Evolutionary conservation across 2,329 filamentous ascomycete genomes (phyloP).

Genomic region (Aureobasidium sp.): DNA sequence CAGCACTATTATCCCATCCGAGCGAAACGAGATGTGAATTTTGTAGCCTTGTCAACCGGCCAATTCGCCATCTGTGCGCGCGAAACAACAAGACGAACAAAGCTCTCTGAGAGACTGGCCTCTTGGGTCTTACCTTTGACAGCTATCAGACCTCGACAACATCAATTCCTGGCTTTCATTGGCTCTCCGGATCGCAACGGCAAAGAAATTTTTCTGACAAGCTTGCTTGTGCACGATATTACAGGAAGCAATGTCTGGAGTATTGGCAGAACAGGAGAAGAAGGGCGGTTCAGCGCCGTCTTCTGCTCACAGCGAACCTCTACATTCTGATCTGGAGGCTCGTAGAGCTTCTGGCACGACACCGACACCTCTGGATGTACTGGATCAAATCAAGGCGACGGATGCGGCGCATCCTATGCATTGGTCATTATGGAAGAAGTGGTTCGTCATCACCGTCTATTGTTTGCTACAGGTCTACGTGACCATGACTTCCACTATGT

Average conservation of each 20-base stretch:
- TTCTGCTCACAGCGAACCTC: constrained; percentile 7
- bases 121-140: background rate
- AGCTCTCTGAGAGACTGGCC: background rate
- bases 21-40: constrained; percentile 1
- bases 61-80: constrained; percentile 6
- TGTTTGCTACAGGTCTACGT: constrained; percentile 11
- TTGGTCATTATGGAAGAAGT: constrained; percentile 11
- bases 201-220: background rate
- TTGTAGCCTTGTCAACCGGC: constrained; percentile 10
- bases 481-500: constrained; percentile 13
- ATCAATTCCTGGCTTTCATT: background rate
- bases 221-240: background rate
- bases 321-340: constrained; percentile 1
- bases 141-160: background rate
- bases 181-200: constrained; percentile 1
- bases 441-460: constrained; percentile 11
- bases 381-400: constrained; percentile 2
- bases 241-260: background rate
- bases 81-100: background rate
- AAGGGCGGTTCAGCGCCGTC: background rate
- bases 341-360: background rate
- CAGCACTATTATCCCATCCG: constrained; percentile 5
- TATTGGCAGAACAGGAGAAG: background rate
- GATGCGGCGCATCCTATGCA: constrained; percentile 9
- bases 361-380: constrained; percentile 6